phyloP scores from a whole-genome alignment of 2,329 filamentous ascomycete genomes.

The Nemania bipapillata region DNA sequence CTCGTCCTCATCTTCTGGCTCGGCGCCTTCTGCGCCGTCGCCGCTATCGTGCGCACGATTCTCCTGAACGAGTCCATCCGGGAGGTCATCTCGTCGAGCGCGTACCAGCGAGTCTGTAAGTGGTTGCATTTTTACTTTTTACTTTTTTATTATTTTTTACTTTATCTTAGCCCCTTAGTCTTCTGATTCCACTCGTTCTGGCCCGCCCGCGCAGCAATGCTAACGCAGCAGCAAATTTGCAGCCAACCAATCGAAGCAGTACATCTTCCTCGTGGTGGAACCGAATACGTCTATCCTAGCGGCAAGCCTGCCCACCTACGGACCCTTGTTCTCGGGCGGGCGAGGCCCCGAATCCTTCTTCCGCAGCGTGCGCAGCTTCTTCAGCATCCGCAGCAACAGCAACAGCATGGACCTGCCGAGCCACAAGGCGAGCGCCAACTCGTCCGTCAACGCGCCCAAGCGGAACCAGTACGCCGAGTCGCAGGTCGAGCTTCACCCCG shows the following conservation, averaged over 20 bases:
- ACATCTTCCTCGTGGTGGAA: not conserved
- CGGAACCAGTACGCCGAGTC: too few relatives aligned
- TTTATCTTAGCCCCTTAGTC: too few relatives aligned
- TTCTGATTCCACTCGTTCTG: too few relatives aligned
- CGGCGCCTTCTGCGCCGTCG: not conserved
- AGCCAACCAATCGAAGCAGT: not conserved
- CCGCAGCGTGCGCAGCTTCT: not conserved
- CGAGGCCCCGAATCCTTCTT: not conserved
- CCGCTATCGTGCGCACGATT: not conserved
- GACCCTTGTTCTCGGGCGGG: not conserved
- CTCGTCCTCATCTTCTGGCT: slow-evolving; percentile 1
- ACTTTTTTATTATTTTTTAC: too few relatives aligned
- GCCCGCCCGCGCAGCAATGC: not conserved
- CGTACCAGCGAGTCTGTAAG: too few relatives aligned
- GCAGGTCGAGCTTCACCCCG: not conserved
- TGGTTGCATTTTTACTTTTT: too few relatives aligned
- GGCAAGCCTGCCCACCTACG: not conserved
- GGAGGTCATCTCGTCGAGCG: not conserved
- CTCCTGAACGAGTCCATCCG: not conserved
- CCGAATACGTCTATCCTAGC: not conserved
- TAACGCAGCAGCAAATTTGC: not conserved
- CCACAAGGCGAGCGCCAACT: not conserved
- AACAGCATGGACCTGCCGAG: not conserved
- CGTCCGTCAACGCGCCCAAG: not conserved
- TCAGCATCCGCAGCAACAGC: not conserved